Conservation (phyloP, 139 green algal genomes). For the Zygnema circumcarinatum region DNA sequence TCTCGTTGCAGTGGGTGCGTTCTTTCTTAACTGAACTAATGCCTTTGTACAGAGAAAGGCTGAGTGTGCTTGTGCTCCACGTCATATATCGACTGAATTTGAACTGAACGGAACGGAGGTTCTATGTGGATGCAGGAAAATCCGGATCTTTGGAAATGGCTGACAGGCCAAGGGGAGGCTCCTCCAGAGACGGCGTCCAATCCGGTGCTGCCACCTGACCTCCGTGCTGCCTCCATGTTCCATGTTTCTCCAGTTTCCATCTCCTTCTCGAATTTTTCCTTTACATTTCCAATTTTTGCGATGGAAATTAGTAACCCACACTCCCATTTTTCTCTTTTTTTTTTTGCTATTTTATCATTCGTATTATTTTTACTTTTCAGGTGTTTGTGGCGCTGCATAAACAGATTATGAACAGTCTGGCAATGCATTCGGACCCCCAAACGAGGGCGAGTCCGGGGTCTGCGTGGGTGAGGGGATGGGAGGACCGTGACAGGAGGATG, state of each 20-base stretch:
- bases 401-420: conserved; percentile 33
- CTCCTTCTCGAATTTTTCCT: neutral
- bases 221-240: neutral
- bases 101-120: too few relatives aligned
- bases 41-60: too few relatives aligned
- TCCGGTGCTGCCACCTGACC: conserved; percentile 16
- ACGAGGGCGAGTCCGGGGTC: conserved; percentile 28
- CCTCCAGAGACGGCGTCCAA: conserved; percentile 30
- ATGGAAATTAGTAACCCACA: too few relatives aligned
- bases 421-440: conserved; percentile 14
- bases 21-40: too few relatives aligned
- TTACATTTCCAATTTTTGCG: neutral
- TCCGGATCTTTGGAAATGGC: conserved; percentile 62
- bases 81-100: too few relatives aligned
- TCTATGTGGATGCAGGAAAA: conserved; percentile 51
- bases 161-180: conserved; percentile 52
- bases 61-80: too few relatives aligned
- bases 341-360: conserved; percentile 16
- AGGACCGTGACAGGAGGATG: conserved; percentile 48
- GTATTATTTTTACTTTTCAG: neutral
- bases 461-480: conserved; percentile 59
- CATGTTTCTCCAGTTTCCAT: neutral
- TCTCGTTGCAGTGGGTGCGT: too few relatives aligned
- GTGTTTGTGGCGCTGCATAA: conserved; percentile 20
- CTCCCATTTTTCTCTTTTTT: too few relatives aligned